Base-by-base conservation (phyloP, 768 basidiomycete species). In the Boletellus emodensis region DNA sequence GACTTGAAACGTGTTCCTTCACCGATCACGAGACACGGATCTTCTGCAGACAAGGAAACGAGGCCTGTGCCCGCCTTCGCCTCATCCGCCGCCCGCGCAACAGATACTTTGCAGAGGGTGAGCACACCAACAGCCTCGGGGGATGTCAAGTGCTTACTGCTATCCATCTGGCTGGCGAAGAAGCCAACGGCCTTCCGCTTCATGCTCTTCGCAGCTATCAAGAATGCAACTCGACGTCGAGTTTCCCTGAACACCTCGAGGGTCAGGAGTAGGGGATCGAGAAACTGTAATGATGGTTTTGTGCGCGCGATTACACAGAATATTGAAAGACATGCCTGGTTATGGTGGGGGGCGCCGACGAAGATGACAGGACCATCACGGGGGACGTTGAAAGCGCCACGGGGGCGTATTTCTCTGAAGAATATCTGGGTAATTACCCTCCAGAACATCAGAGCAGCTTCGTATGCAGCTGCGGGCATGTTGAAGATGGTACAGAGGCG, bases 351-450 rank as follows among this genome's bases (percentile, higher is more conserved):
- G 10, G 90, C 94, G 38, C 80, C 92, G 43, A 92, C 92, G 67
- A 96, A 94, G 56, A 98, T 90, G 47, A 95, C 82, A 3, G 95
- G 90, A 0, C 93, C 95, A 51, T 90, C 80, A 50, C 78, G 78
- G 22, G 95, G 95, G 52, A 98, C 90, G 66, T 96, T 90, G 79
- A 89, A 97, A 32, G 94, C 89, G 44, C 95, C 91, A 68, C 95
- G 77, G 4, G 94, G 90, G 51, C 95, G 80, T 61, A 97, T 85
- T 72, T 98, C 95, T 58, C 95, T 77, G 75, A 98, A 98, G 78
- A 98, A 98, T 59, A 98, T 84, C 71, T 89, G 89, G 56, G 89
- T 91, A 50, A 95, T 79, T 3, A 79, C 74, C 50, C 87, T 74
- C 90, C 90, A 95, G 71, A 95, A 91, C 41, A 88, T 65, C 68